Evolutionary conservation across 1,284 basidiomycete genomes (phyloP), one percentile per base, ranked within the genome.

Genomic region (Omphalotus olearius): DNA sequence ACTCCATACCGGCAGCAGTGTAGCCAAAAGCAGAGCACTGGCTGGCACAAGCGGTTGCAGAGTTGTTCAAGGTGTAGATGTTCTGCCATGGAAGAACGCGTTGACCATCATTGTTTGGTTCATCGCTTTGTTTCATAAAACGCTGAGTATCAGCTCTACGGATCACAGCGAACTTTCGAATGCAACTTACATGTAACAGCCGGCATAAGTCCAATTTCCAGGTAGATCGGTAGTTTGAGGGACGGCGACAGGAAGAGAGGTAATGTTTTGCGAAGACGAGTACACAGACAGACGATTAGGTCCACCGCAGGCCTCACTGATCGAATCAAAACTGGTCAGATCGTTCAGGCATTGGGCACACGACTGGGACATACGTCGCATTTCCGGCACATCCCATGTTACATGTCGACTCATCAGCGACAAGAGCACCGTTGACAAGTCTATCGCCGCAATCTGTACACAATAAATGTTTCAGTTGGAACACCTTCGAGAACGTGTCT

Each of bases 241-340:
- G 0, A 70, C 67, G 3, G 88, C 85, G 6, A 88, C 76, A 0
- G 87, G 79, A 17, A 82, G 66, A 6, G 71, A 71, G 0, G 72
- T 76, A 40, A 88, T 69, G 38, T 69, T 75, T 2, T 33, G 7
- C 3, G 69, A 70, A 0, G 76, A 69, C 0, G 79, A 73, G 59
- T 90, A 91, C 10, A 88, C 78, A 0, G 84, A 87, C 41, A 90
- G 62, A n/a, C 80, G 75, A 59, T 82, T 82, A 1, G 80, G 76
- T 9, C 80, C 85, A 59, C 88, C 88, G 57, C 87, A 89, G 39
- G 79, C 78, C 64, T 87, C 74, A 20, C 82, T 87, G 57, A 43
- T 45, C 51, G 36, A 43, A 45, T 25, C 35, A 43, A 39, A 45
- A 30, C 20, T 50, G 26, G 30, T 38, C 2, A 35, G 25, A 39